These are phyloP conservation scores for Colletotrichum horii DNA, from an alignment of 2,329 filamentous ascomycete species.

Conservation along the genomic window DNA sequence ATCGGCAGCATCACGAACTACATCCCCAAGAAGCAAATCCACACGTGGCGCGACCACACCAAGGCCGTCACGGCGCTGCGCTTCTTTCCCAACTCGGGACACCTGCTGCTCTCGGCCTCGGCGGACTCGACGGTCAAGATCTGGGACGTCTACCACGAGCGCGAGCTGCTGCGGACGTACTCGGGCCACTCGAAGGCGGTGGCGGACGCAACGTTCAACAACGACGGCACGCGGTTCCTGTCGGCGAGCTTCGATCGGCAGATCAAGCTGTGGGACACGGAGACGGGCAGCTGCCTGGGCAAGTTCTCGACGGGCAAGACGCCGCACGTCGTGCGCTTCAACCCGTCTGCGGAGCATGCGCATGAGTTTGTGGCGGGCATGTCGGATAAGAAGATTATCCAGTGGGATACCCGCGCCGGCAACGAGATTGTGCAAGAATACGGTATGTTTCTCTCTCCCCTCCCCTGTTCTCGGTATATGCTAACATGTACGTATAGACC, in stretches of 20 bases:
- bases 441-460: conserved; percentile 18
- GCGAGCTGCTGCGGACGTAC: conserved; percentile 89
- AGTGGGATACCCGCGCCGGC: conserved; percentile 85
- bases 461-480: too few species aligned
- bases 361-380: conserved; percentile 96
- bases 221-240: conserved; percentile 82
- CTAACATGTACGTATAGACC: conserved; percentile 57
- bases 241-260: conserved; percentile 92
- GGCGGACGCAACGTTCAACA: conserved; percentile 88
- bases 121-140: conserved; percentile 92
- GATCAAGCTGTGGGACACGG: conserved; percentile 98
- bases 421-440: conserved; percentile 93
- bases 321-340: conserved; percentile 93
- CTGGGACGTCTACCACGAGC: conserved; percentile 91
- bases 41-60: conserved; percentile 84
- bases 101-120: conserved; percentile 86
- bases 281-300: conserved; percentile 86
- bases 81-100: conserved; percentile 88
- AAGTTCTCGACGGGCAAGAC: conserved; percentile 95
- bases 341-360: conserved; percentile 76
- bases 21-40: conserved; percentile 91
- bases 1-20: conserved; percentile 83
- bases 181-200: conserved; percentile 88
- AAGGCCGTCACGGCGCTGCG: conserved; percentile 88
- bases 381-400: conserved; percentile 98